These are phyloP conservation scores for Candida awuae DNA, from an alignment of 805 yeast genomes.

Conservation along the genomic window DNA sequence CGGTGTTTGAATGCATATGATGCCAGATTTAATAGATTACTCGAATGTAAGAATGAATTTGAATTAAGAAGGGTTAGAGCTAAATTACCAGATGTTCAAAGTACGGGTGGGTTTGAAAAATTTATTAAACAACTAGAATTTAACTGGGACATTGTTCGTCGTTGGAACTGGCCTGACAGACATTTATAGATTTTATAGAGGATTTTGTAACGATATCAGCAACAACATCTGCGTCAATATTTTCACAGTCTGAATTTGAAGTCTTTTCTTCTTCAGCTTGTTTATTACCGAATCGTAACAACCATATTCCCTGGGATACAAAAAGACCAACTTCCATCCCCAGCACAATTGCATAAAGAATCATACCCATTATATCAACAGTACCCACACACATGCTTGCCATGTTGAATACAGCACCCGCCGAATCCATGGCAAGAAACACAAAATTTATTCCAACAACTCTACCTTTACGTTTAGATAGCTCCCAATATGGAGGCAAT, in stretches of 20 bases:
- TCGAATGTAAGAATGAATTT: conserved; percentile 19
- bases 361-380: conserved; percentile 70
- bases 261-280: conserved; percentile 2
- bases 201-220: background rate
- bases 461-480: conserved; percentile 68
- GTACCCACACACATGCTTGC: conserved; percentile 48
- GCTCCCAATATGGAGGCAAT: conserved; percentile 82
- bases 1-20: conserved; percentile 18
- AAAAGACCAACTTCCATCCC: conserved; percentile 74
- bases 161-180: conserved; percentile 27
- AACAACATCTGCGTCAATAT: background rate
- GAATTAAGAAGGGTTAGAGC: conserved; percentile 17
- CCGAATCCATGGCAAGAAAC: conserved; percentile 64
- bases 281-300: conserved; percentile 33
- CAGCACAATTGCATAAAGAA: conserved; percentile 67
- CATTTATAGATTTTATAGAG: background rate
- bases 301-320: conserved; percentile 66
- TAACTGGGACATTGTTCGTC: conserved; percentile 26
- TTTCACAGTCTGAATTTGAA: background rate
- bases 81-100: conserved; percentile 5
- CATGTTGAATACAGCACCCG: conserved; percentile 75
- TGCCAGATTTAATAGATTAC: conserved; percentile 10
- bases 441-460: conserved; percentile 86
- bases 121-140: conserved; percentile 20
- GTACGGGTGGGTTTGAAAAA: conserved; percentile 17